A percentile compares a stretch with the other conserved stretches of the same genome.
These are phyloP conservation scores for Trypanosoma mega DNA, from an alignment of 208 protist species.

Conservation along the genomic window DNA sequence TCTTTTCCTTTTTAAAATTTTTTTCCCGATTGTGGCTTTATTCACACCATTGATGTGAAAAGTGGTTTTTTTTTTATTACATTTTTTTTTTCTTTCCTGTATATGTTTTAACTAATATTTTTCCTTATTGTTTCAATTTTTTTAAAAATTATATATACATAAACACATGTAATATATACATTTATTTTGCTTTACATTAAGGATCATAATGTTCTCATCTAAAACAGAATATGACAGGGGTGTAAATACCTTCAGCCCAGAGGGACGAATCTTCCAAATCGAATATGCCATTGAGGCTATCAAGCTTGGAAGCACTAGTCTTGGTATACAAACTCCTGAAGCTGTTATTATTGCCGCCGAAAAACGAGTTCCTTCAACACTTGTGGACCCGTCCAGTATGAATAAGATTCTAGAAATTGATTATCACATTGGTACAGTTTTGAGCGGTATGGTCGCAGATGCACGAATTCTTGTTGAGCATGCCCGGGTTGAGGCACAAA, in stretches of 20 bases:
- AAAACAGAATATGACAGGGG: conserved; percentile 98
- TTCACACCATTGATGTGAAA: not conserved
- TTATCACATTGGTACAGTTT: conserved; percentile 94
- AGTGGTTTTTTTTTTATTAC: not conserved
- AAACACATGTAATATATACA: not conserved
- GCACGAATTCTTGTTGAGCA: conserved; percentile 98
- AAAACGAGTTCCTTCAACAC: conserved; percentile 98
- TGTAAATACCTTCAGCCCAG: conserved; percentile 99
- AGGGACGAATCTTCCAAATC: conserved; percentile 99
- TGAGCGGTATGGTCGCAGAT: conserved; percentile 98
- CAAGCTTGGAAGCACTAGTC: conserved; percentile 97
- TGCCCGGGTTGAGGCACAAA: conserved; percentile 98
- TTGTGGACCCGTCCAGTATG: conserved; percentile 96
- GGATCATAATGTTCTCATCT: conserved; percentile 84
- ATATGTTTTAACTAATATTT: conserved; percentile 6
- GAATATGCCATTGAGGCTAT: conserved; percentile 93
- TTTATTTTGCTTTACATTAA: conserved; percentile 6
- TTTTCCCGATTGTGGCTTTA: conserved; percentile 6
- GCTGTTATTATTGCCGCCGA: conserved; percentile 99
- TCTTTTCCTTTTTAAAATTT: conserved; percentile 14
- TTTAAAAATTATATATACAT: not conserved
- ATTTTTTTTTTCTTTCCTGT: conserved; percentile 5
- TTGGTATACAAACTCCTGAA: conserved; percentile 97
- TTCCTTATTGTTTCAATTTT: conserved; percentile 5
- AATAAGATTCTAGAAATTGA: conserved; percentile 99